A percentile compares a stretch with the other conserved stretches of the same genome.
Conservation (phyloP, 208 protist species). For the Plasmodiophora brassicae region DNA sequence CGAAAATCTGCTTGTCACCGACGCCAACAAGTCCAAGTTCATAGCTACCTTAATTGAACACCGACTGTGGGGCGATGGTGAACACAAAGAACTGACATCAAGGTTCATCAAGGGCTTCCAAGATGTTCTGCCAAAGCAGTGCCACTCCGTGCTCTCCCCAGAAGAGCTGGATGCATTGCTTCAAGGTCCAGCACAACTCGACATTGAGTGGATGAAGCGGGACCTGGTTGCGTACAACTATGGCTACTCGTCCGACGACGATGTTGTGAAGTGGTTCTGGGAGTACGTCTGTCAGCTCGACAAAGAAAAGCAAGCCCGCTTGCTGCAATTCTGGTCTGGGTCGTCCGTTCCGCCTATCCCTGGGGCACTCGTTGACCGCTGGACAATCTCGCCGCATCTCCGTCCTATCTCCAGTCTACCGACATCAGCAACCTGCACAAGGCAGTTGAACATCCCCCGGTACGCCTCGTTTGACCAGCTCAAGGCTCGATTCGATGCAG, state of each 20-base stretch:
- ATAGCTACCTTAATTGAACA: not conserved
- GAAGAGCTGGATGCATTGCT: not conserved
- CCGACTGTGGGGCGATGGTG: not conserved
- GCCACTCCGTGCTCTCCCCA: not conserved
- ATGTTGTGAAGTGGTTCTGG: constrained; percentile 10
- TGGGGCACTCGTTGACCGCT: not conserved
- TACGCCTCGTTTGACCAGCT: constrained; percentile 10
- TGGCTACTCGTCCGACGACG: not conserved
- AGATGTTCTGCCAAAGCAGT: not conserved
- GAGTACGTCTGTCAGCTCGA: not conserved
- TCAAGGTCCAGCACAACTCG: not conserved
- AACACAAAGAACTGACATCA: not conserved
- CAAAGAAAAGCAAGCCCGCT: not conserved
- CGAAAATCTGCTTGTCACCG: not conserved
- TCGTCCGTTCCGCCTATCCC: not conserved
- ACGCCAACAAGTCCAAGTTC: constrained; percentile 7
- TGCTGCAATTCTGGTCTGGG: constrained; percentile 19
- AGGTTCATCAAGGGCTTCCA: constrained; percentile 23
- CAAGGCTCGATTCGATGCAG: not conserved
- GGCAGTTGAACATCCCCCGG: not conserved
- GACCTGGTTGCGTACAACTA: not conserved
- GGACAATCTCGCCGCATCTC: constrained; percentile 1
- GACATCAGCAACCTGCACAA: constrained; percentile 4
- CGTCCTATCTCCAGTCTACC: not conserved
- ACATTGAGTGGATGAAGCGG: not conserved